A percentile compares a stretch with the other conserved stretches of the same genome.
Evolutionary conservation across 257 asterid genomes (phyloP).

Genomic region (Solanum megistacrolobum): DNA sequence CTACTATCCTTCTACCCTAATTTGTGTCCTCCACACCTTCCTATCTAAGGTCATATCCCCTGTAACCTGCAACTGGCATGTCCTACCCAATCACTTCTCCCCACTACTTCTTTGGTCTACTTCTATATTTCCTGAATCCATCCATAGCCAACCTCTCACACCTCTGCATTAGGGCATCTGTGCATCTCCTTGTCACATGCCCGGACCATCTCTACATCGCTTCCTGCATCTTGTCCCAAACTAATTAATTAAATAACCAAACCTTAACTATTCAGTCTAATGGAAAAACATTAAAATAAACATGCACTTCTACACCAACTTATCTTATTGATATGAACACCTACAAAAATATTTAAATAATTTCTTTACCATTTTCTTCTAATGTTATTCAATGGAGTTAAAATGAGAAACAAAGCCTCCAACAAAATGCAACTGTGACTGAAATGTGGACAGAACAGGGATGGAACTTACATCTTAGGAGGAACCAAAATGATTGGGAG

Average conservation of each 20-base stretch:
- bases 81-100: background rate
- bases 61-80: background rate
- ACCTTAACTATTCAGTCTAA: background rate
- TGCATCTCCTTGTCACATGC: background rate
- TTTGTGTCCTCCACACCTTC: background rate
- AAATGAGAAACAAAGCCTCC: background rate
- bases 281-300: background rate
- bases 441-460: too few species aligned
- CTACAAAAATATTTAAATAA: background rate
- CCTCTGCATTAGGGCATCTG: background rate
- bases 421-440: too few species aligned
- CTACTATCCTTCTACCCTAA: background rate
- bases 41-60: background rate
- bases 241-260: background rate
- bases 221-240: background rate
- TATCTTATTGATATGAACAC: background rate
- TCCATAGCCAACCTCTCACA: background rate
- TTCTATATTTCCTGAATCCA: background rate
- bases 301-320: background rate
- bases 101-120: background rate
- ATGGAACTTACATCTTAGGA: too few species aligned
- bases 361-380: background rate
- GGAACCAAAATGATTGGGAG: too few species aligned
- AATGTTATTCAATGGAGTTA: background rate
- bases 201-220: background rate